These are phyloP conservation scores for Cutaneotrichosporon dermatis DNA, from an alignment of 1,284 basidiomycete genomes.

Conservation along the genomic window DNA sequence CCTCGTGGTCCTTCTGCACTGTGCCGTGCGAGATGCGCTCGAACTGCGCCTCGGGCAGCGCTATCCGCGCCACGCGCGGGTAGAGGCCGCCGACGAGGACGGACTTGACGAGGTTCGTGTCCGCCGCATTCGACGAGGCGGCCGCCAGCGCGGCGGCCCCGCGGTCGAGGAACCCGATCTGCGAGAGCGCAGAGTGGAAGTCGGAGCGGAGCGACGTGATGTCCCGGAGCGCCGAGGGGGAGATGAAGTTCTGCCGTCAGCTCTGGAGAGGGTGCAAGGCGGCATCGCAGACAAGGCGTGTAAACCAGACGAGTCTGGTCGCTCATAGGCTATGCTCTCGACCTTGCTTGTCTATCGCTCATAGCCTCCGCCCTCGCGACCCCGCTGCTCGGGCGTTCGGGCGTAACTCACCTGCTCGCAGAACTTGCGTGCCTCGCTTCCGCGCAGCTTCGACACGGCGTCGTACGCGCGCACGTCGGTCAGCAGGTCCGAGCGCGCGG, in stretches of 20 bases:
- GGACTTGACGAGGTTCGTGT: constrained; percentile 71
- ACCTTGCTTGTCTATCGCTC: too few species aligned
- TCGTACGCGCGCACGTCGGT: constrained; percentile 76
- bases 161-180: constrained; percentile 64
- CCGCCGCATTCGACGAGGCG: constrained; percentile 55
- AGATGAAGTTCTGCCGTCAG: constrained; percentile 76
- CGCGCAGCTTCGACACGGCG: constrained; percentile 58
- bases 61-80: constrained; percentile 69
- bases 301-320: too few species aligned
- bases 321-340: too few species aligned
- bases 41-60: constrained; percentile 73
- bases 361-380: too few species aligned
- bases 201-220: constrained; percentile 73
- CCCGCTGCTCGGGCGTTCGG: too few species aligned
- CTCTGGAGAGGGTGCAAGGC: too few species aligned
- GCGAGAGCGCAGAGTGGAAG: constrained; percentile 66
- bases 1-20: constrained; percentile 72
- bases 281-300: too few species aligned
- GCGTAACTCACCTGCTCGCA: constrained; percentile 68
- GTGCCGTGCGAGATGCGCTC: constrained; percentile 75
- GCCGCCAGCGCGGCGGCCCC: constrained; percentile 52
- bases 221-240: constrained; percentile 68
- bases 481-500: constrained; percentile 77
- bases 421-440: constrained; percentile 50
- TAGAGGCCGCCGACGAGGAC: constrained; percentile 78